Base-by-base conservation (phyloP, 2,329 filamentous ascomycete species). In the Xylariaceae sp. region DNA sequence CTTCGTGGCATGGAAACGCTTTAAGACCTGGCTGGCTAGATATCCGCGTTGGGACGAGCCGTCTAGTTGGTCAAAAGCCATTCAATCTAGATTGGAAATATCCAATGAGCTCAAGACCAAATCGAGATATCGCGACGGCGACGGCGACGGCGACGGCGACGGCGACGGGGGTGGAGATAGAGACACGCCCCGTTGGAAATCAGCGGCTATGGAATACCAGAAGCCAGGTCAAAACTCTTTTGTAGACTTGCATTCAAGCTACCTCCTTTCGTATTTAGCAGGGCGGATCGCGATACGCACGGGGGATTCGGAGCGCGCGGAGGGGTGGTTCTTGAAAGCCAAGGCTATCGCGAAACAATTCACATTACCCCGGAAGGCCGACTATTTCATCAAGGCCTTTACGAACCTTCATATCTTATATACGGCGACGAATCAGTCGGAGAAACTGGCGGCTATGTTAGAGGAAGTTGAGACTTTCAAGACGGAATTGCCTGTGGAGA, bases 331-430 rank as follows among this genome's bases (percentile, higher is more conserved):
- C 47, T 40, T 59, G 37, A 57, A 54, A 45, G 57, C 59, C 34
- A 51, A 51, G 47, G 26, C 27, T 26, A 47, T 47, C 29, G 54
- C 59, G 6, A 53, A 34, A 34, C 43, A 58, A 43, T 42, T 42
- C 32, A 19, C 9, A 8, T 19, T 41, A 35, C 43, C 46, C 11
- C 50, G 50, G 32, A 27, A 56, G 12, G 41, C 35, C 11, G 54
- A 57, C 40, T 61, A 59, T 45, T 46, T 42, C 35, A 31, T 32
- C 32, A 61, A 61, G 48, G 45, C 32, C 37, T 57, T 52, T 26
- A 53, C 54, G 1, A 59, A 59, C 7, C 59, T 61, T 4, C 57
- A 59, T 31, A 51, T 59, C 27, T 37, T 61, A 9, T 61, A 61
- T 40, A 19, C 34, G 3, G 57, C 59, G n/a, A 59, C 50, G 3